These are phyloP conservation scores for Xylaria acuta DNA, from an alignment of 495 filamentous ascomycete genomes.

Conservation along the genomic window DNA sequence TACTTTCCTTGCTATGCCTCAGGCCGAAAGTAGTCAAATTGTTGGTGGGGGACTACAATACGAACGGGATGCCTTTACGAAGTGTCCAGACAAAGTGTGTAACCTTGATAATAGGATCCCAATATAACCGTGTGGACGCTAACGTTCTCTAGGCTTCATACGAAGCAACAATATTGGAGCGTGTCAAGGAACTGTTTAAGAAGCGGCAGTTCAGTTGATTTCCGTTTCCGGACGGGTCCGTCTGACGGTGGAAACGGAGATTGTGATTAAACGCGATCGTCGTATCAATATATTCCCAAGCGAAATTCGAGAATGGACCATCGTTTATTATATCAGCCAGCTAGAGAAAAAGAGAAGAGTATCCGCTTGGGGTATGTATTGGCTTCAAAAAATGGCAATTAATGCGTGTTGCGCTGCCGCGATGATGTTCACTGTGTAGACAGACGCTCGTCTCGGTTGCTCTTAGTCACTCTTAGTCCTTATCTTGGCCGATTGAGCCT, in stretches of 20 bases:
- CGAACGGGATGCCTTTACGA: slow-evolving; percentile 52
- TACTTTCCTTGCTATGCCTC: slow-evolving; percentile 46
- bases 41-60: slow-evolving; percentile 42
- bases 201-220: no score
- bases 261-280: no score
- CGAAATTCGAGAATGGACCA: no score
- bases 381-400: no score
- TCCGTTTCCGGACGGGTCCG: no score
- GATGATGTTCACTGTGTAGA: not conserved
- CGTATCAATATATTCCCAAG: no score
- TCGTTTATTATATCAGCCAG: no score
- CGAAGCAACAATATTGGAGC: slow-evolving; percentile 41
- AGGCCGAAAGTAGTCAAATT: slow-evolving; percentile 39
- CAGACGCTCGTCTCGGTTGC: not conserved
- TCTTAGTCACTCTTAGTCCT: not conserved
- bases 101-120: not conserved
- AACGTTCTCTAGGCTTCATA: slow-evolving; percentile 44
- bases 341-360: no score
- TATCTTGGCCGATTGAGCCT: not conserved
- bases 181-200: slow-evolving; percentile 45
- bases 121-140: slow-evolving; percentile 19
- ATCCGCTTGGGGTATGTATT: no score
- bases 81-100: slow-evolving; percentile 52
- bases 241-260: no score
- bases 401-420: no score